Base-by-base conservation (phyloP, 768 basidiomycete species). In the Calocybe indica region DNA sequence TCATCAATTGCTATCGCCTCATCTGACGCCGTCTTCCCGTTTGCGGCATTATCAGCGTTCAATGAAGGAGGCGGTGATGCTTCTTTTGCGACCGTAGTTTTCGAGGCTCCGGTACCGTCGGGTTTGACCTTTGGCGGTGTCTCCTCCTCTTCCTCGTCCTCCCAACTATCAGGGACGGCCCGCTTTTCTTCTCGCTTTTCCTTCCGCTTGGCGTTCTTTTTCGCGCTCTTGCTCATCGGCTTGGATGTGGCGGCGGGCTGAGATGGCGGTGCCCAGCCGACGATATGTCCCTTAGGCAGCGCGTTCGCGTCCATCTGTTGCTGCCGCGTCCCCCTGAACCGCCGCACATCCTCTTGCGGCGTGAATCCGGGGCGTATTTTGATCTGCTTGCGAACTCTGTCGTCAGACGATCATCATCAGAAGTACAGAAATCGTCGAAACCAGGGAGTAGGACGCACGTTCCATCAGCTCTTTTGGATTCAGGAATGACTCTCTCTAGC, bases 311-410 rank as follows among this genome's bases (percentile, higher is more conserved):
- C 90, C 72, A 82, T 76, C 60, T 83, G 80, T 43, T 81, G 74
- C 62, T 91, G 88, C 45, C 82, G 80, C 39, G 82, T 78, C 37
- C 88, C 81, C 45, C 90, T 79, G 66, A 93, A 97, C 41, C 84
- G 82, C n/a, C 79, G 76, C 6, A 94, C 78, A 66, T 97, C 93
- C 65, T 97, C 93, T 66, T 93, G 91, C 0, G 93, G 93, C 5
- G 91, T 95, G 67, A 86, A 97, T 0, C 93, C 93, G 2, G 92
- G 93, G 28, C 93, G 76, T 53, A 97, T 85, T 71, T 85, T 93
- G 48, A 87, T 71, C 66, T 93, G 79, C 67, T 93, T 95, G 52
- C 93, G 84, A 32, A 90, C 65, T 41, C 93, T 96, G 63, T 28
- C 44, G 38, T 40, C 15, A 45, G 2, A 1, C 2, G 4, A 2